phyloP scores from a whole-genome alignment of 345 rosid genomes.

The Aquilaria yunnanensis region DNA sequence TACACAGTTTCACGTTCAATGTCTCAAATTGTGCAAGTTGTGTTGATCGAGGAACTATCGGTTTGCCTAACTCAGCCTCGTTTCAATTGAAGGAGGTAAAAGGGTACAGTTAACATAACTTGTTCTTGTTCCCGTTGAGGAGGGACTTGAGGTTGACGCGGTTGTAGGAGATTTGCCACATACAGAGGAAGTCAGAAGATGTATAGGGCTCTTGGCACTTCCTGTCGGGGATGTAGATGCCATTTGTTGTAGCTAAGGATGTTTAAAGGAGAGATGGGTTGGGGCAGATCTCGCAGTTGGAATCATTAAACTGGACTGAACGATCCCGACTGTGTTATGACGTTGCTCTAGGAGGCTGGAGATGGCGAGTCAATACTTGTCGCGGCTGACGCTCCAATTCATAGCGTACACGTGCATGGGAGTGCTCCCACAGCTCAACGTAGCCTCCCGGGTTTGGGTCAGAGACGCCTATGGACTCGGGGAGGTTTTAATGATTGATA shows the following conservation, averaged over 20 bases:
- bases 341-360: constrained; percentile 81
- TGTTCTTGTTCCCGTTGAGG: constrained; percentile 85
- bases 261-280: constrained; percentile 90
- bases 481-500: too few species aligned
- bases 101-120: constrained; percentile 54
- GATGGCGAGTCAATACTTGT: constrained; percentile 92
- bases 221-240: constrained; percentile 88
- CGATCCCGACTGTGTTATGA: constrained; percentile 79
- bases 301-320: constrained; percentile 71
- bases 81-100: constrained; percentile 94
- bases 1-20: constrained; percentile 85
- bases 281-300: constrained; percentile 90
- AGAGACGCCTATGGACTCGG: constrained; percentile 46
- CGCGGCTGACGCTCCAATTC: constrained; percentile 99
- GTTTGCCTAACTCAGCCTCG: constrained; percentile 89
- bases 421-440: constrained; percentile 86
- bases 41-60: constrained; percentile 85
- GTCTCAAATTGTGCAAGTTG: constrained; percentile 95
- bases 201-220: constrained; percentile 86
- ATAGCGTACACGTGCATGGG: constrained; percentile 98
- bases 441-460: constrained; percentile 73
- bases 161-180: constrained; percentile 77
- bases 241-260: constrained; percentile 81
- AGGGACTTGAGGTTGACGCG: constrained; percentile 66
- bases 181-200: constrained; percentile 81